phyloP scores from a whole-genome alignment of 768 basidiomycete genomes.

The Suillus americanus region DNA sequence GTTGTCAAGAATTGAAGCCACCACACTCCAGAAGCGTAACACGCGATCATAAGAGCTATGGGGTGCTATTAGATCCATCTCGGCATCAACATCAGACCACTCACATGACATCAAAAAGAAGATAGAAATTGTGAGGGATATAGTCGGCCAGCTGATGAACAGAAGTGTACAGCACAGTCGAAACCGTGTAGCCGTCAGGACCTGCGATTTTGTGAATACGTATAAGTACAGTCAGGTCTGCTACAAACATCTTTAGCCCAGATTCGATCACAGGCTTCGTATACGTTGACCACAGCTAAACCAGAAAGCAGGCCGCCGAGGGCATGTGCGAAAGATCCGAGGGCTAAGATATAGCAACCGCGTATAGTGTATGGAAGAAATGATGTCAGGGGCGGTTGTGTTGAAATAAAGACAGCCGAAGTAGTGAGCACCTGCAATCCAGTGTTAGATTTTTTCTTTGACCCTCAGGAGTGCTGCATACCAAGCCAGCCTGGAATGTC shows the following conservation, averaged over 20 bases:
- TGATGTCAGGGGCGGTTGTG: not conserved
- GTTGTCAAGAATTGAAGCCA: not conserved
- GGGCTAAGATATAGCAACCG: not conserved
- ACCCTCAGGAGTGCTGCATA: not conserved
- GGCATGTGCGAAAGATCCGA: slow-evolving; percentile 6
- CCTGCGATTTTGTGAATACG: not conserved
- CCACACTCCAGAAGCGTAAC: slow-evolving; percentile 3
- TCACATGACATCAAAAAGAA: not conserved
- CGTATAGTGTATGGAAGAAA: slow-evolving; percentile 1
- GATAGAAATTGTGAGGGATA: not conserved
- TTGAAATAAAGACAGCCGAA: slow-evolving; percentile 2
- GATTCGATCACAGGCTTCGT: not conserved
- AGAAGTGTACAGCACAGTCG: not conserved
- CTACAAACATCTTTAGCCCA: slow-evolving; percentile 5
- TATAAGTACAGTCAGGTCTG: not conserved
- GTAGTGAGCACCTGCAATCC: slow-evolving; percentile 1
- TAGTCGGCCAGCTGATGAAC: not conserved
- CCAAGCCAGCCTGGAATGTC: slow-evolving; percentile 2
- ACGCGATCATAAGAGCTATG: not conserved
- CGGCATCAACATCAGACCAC: not conserved
- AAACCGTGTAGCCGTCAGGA: not conserved
- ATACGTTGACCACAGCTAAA: slow-evolving; percentile 2
- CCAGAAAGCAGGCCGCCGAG: slow-evolving; percentile 2
- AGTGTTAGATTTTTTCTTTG: not conserved
- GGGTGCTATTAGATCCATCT: not conserved